Evolutionary conservation across 495 filamentous ascomycete species (phyloP).

Genomic region (Penicillium turbatum): DNA sequence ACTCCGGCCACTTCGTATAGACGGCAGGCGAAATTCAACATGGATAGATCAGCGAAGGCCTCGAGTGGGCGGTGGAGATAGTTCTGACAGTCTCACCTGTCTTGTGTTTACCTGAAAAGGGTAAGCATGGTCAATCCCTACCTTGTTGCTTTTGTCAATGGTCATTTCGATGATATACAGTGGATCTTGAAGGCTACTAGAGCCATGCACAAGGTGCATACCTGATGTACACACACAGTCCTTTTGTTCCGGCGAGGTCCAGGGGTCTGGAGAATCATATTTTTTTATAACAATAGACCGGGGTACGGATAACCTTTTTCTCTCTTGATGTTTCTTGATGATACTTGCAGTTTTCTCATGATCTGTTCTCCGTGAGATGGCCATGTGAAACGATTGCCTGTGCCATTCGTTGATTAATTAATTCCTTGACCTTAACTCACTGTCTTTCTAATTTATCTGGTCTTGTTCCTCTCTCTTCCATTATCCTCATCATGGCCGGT

Average conservation of each 20-base stretch:
- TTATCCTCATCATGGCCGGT: slow-evolving; percentile 10
- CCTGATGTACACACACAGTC: background rate
- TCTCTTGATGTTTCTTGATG: background rate
- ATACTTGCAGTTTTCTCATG: background rate
- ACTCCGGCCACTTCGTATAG: background rate
- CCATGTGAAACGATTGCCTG: background rate
- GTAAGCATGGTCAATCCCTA: slow-evolving; percentile 7
- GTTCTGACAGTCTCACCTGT: slow-evolving; percentile 1
- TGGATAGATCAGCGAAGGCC: background rate
- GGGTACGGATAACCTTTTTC: background rate
- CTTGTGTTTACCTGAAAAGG: background rate
- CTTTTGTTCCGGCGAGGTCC: slow-evolving; percentile 1
- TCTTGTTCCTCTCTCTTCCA: background rate
- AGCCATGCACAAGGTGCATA: slow-evolving; percentile 8
- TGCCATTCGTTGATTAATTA: background rate
- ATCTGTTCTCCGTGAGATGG: background rate
- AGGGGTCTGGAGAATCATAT: background rate
- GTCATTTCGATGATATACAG: background rate
- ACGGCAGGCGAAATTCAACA: background rate
- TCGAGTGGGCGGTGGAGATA: slow-evolving; percentile 1
- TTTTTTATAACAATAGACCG: slow-evolving; percentile 4
- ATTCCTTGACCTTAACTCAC: background rate
- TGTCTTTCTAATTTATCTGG: slow-evolving; percentile 7
- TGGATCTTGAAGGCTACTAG: slow-evolving; percentile 11
- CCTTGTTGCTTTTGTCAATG: background rate